Conservation (phyloP, 768 basidiomycete genomes). For the Exidia glandulosa region DNA sequence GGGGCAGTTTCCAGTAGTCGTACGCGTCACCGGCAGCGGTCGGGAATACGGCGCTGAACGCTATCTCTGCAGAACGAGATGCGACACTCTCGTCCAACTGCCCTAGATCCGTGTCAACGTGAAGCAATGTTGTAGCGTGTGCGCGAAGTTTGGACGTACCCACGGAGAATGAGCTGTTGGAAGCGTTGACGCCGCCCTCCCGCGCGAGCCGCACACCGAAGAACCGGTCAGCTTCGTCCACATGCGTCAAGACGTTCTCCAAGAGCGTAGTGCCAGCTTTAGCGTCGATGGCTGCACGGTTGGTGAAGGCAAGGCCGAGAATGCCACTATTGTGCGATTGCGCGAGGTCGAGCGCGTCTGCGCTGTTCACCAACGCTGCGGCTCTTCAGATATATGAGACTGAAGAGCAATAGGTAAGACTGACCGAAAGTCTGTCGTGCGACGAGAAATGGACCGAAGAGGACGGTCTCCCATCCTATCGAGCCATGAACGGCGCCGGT, state of each 20-base stretch:
- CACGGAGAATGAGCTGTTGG: conserved; percentile 28
- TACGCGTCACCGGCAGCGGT: conserved; percentile 20
- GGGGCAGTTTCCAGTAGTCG: conserved; percentile 50
- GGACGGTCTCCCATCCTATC: conserved; percentile 35
- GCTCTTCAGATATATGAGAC: neutral
- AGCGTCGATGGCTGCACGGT: conserved; percentile 33
- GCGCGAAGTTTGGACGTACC: conserved; percentile 30
- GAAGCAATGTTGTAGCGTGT: neutral
- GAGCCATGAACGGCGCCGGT: conserved; percentile 36
- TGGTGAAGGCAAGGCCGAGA: conserved; percentile 41
- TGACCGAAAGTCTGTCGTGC: conserved; percentile 38
- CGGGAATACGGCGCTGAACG: conserved; percentile 1
- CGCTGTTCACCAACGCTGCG: conserved; percentile 35
- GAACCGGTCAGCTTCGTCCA: conserved; percentile 30
- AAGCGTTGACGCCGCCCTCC: conserved; percentile 19
- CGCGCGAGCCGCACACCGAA: conserved; percentile 43
- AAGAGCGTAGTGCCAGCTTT: conserved; percentile 35
- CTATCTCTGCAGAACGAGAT: conserved; percentile 17
- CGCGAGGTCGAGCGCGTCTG: conserved; percentile 31
- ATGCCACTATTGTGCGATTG: conserved; percentile 43
- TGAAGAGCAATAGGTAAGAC: neutral
- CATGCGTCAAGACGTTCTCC: conserved; percentile 34
- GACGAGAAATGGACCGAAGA: conserved; percentile 34
- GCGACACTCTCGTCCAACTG: conserved; percentile 13
- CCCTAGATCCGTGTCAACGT: neutral